Evolutionary conservation across 1,284 basidiomycete genomes (phyloP).

Genomic region (Sanghuangporus sanghuang): DNA sequence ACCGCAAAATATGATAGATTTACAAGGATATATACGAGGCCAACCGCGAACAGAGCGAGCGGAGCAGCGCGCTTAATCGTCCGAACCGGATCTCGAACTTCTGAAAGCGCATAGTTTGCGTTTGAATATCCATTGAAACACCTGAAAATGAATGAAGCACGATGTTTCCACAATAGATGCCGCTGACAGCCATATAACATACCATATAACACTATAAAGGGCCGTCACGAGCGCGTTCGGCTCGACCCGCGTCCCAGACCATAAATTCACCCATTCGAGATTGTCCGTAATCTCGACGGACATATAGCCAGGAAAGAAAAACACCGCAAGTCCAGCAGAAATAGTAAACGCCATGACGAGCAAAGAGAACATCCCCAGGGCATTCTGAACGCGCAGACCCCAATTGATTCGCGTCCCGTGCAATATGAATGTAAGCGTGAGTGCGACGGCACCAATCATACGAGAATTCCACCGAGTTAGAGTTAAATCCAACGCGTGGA

Average conservation of each 20-base stretch:
- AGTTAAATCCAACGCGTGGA: conserved; percentile 43
- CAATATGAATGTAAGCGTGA: conserved; percentile 51
- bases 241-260: conserved; percentile 45
- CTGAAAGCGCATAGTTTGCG: conserved; percentile 67
- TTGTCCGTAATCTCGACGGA: conserved; percentile 44
- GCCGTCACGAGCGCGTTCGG: conserved; percentile 55
- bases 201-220: conserved; percentile 67
- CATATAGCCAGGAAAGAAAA: conserved; percentile 41
- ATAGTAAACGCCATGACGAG: conserved; percentile 52
- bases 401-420: conserved; percentile 52
- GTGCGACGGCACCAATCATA: conserved; percentile 46
- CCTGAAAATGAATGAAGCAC: conserved; percentile 32
- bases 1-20: conserved; percentile 68
- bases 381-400: conserved; percentile 63
- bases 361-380: conserved; percentile 61
- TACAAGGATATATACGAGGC: conserved; percentile 52
- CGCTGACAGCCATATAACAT: conserved; percentile 16
- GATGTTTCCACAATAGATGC: not conserved
- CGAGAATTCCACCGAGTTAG: conserved; percentile 44
- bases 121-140: conserved; percentile 66
- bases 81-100: conserved; percentile 57
- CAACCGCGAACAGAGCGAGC: conserved; percentile 50
- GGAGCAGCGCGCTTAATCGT: conserved; percentile 66
- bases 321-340: conserved; percentile 51
- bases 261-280: conserved; percentile 47